Base-by-base conservation (phyloP, 495 filamentous ascomycete genomes). In the Penicillium chermesinum region DNA sequence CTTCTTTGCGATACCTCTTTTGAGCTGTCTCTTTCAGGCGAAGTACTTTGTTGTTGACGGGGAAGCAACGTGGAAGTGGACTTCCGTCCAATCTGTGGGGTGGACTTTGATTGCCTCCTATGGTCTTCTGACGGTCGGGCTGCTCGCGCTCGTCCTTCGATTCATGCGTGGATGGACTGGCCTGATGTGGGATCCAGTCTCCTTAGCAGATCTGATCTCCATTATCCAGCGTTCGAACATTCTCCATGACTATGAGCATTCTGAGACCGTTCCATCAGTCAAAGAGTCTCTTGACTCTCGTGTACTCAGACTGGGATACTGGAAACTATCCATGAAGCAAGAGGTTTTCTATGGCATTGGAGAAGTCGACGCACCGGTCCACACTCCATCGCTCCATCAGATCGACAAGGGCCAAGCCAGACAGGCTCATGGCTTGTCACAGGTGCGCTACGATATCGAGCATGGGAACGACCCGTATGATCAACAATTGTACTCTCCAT, bases 171-270 rank as follows among this genome's bases (percentile, higher is more conserved):
- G 68, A 25, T 73, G 65, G 54, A 88, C 89, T 0, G 90, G 90
- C 2, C 66, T 96, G 55, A 81, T 84, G 63, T 96, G 90, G 90
- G 88, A 91, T 62, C 79, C 87, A 1, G 67, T 81, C n/a, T 88
- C 82, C 12, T 65, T 95, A 17, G 89, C 86, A 8, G 90, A 95
- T 60, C 63, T 93, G 19, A 72, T 88, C 38, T 77, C 82, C 3
- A 67, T 95, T 8, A 76, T 94, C 13, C 84, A 89, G 30, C 75
- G 86, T 37, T 89, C 87, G 32, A 96, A 95, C 62, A 80, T 82
- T 10, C 68, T 88, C 25, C 72, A 72, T 30, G 85, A 86, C 51
- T 93, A 77, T 71, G 79, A 74, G 49, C 77, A 68, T 52, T 82
- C 70, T 13, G 84, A 77, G 65, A 79, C 62, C 39, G 77, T 70